A percentile compares a stretch with the other conserved stretches of the same genome.
Conservation (phyloP, 495 filamentous ascomycete species). For the Neurospora sp. region DNA sequence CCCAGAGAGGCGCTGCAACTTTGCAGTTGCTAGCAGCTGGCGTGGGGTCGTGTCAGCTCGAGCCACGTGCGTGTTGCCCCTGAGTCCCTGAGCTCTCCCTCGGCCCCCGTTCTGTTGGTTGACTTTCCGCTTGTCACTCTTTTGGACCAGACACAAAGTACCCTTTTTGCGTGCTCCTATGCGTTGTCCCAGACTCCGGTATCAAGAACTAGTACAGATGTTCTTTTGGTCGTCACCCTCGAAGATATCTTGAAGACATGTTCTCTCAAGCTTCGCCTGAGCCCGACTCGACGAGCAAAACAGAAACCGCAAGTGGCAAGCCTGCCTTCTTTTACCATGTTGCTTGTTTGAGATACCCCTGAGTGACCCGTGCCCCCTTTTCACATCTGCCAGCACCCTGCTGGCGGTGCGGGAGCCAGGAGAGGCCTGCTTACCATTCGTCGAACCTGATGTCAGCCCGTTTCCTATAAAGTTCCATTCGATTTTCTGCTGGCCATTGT, state of each 20-base stretch:
- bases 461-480: not conserved
- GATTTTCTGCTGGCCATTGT: not conserved
- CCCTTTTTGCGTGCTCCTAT: not conserved
- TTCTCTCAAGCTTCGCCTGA: not conserved
- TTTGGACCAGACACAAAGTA: not conserved
- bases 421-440: not conserved
- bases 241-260: not conserved
- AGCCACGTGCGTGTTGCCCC: not conserved
- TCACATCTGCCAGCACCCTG: not conserved
- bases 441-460: not conserved
- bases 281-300: not conserved
- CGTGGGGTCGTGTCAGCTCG: not conserved
- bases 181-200: not conserved
- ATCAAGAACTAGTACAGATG: not conserved
- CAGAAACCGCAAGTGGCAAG: not conserved
- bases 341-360: not conserved
- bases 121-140: not conserved
- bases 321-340: not conserved
- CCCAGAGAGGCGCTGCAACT: not conserved
- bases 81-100: not conserved
- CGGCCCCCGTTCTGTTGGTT: not conserved
- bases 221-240: not conserved
- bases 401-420: not conserved
- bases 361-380: not conserved
- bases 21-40: not conserved